Percentiles rank a stretch among this genome's conserved stretches.
Evolutionary conservation across 1,139 yeast species (phyloP).

Genomic region (Wickerhamomyces sp.): DNA sequence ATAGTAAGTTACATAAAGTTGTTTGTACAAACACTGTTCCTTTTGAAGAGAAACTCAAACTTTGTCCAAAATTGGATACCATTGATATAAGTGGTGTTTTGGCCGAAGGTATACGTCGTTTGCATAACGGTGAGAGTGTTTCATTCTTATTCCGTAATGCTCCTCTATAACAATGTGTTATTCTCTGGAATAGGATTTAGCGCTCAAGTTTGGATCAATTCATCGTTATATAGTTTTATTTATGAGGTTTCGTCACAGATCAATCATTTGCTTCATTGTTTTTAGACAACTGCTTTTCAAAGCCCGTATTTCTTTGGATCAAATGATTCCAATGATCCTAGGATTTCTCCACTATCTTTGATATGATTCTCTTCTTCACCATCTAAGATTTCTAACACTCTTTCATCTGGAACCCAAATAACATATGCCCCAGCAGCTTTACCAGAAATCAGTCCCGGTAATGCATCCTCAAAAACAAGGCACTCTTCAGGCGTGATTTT

Average conservation of each 20-base stretch:
- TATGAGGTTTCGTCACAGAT: not conserved
- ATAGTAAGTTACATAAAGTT: slow-evolving; percentile 69
- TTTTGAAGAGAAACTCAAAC: slow-evolving; percentile 64
- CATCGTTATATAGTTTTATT: not conserved
- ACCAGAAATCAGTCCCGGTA: slow-evolving; percentile 85
- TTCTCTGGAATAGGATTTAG: too few species aligned
- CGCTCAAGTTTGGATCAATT: not conserved
- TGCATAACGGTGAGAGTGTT: slow-evolving; percentile 96
- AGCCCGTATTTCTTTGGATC: slow-evolving; percentile 46
- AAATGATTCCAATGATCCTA: slow-evolving; percentile 49
- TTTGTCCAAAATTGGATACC: slow-evolving; percentile 72
- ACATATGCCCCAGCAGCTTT: slow-evolving; percentile 79
- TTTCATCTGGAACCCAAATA: slow-evolving; percentile 86
- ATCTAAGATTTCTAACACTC: slow-evolving; percentile 49
- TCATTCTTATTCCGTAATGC: slow-evolving; percentile 83
- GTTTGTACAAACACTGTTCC: slow-evolving; percentile 97
- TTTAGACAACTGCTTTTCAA: not conserved
- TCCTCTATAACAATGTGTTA: slow-evolving; percentile 33
- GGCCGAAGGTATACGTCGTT: slow-evolving; percentile 94
- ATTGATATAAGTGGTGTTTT: slow-evolving; percentile 85
- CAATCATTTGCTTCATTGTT: not conserved
- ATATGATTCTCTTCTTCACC: slow-evolving; percentile 39
- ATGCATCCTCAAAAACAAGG: slow-evolving; percentile 88
- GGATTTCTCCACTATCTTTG: slow-evolving; percentile 52
- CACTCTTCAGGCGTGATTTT: slow-evolving; percentile 70